Evolutionary conservation across 2,329 filamentous ascomycete genomes (phyloP).

Genomic region (Phoma sp.): DNA sequence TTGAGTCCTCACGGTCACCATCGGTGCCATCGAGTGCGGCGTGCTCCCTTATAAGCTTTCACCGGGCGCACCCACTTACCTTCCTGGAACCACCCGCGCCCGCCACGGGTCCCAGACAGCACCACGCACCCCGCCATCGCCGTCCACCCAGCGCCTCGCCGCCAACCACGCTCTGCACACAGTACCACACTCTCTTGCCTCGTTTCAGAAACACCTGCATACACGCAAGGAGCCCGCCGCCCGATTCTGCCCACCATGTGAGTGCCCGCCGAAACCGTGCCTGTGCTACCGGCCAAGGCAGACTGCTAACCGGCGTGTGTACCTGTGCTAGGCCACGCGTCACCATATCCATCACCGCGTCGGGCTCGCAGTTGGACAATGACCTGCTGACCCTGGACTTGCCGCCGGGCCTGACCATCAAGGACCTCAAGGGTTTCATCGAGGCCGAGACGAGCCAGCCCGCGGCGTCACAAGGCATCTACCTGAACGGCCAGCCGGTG

Average conservation of each 20-base stretch:
- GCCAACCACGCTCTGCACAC: slow-evolving; percentile 24
- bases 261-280: slow-evolving; percentile 40
- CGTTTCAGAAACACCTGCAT: slow-evolving; percentile 45
- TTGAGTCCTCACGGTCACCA: slow-evolving; percentile 5
- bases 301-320: slow-evolving; percentile 38
- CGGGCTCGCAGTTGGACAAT: slow-evolving; percentile 70
- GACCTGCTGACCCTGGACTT: slow-evolving; percentile 85
- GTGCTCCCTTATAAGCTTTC: slow-evolving; percentile 28
- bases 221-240: slow-evolving; percentile 26
- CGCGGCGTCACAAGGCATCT: slow-evolving; percentile 78
- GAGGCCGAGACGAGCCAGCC: slow-evolving; percentile 82
- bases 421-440: slow-evolving; percentile 86
- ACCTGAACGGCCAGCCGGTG: slow-evolving; percentile 86
- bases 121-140: slow-evolving; percentile 30
- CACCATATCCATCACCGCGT: slow-evolving; percentile 83
- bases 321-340: slow-evolving; percentile 71
- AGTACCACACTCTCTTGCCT: slow-evolving; percentile 45
- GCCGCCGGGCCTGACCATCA: slow-evolving; percentile 80
- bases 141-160: slow-evolving; percentile 13
- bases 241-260: slow-evolving; percentile 41
- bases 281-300: slow-evolving; percentile 44
- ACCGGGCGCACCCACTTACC: slow-evolving; percentile 26
- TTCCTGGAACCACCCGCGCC: slow-evolving; percentile 29
- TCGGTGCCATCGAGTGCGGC: slow-evolving; percentile 11
- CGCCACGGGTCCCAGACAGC: slow-evolving; percentile 19